Base-by-base conservation (phyloP, 2,329 filamentous ascomycete species). In the Colletotrichum siamense region DNA sequence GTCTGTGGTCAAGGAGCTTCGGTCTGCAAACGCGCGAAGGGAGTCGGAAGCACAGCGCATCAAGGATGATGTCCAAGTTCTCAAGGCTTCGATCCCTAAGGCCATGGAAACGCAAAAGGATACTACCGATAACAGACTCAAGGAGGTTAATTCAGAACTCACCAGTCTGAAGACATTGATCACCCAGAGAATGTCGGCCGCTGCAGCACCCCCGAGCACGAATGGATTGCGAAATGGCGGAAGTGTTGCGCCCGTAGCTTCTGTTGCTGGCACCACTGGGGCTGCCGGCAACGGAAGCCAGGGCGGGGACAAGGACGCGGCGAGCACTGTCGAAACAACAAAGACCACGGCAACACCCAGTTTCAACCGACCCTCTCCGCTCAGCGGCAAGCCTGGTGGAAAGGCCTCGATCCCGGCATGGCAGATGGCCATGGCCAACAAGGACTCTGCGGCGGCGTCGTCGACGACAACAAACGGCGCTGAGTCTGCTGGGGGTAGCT, bases 111-210 rank as follows among this genome's bases (percentile, higher is more conserved):
- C 94, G 69, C 95, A 98, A 82, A 96, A 96, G 86, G 95, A 96
- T 77, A 90, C 92, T 70, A 95, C 95, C 30, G 96, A 99, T 82
- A 91, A 89, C 79, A 91, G 96, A 65, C 87, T 99, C 75, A 94
- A 93, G 84, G 97, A 99, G 81, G 91, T 99, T 79, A 95, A 95
- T 79, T 91, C 90, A 8, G 97, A 99, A 85, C 89, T 99, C 81
- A 95, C 95, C 88, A 98, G 96, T 83, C 88, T 99, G 81, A 99
- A 98, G 90, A 95, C 95, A 4, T 89, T 99, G 69, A 92, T 99
- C 81, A 87, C 89, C 59, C 91, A 93, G 83, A 87, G 92, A 76
- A 90, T 93, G 89, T 88, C 85, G 70, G 64, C 74, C 3, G 64
- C 30, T 15, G 81, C 86, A 13, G 77, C 77, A 71, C 77, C 81